Percentiles rank a stretch among this genome's conserved stretches.
phyloP scores from a whole-genome alignment of 2,329 filamentous ascomycete species.

The Fusarium sp. region DNA sequence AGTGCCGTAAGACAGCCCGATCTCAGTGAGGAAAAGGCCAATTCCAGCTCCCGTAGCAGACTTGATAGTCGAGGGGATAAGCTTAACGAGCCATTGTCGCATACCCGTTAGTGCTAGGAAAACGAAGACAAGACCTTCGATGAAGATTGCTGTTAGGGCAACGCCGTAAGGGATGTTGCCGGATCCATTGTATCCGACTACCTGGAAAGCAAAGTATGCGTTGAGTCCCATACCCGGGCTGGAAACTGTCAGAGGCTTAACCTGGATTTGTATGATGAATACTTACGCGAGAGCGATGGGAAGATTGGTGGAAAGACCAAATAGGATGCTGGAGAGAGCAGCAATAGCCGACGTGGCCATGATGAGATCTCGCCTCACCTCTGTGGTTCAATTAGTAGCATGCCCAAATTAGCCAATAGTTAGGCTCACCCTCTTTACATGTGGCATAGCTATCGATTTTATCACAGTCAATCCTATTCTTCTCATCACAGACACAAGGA shows the following conservation, averaged over 20 bases:
- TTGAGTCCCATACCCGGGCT: conserved; percentile 68
- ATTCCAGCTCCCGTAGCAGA: conserved; percentile 85
- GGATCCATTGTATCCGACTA: conserved; percentile 78
- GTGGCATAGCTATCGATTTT: conserved; percentile 60
- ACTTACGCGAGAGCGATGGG: too few relatives aligned
- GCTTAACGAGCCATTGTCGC: conserved; percentile 84
- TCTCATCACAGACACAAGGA: conserved; percentile 32
- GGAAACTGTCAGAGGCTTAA: too few relatives aligned
- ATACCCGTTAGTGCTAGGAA: conserved; percentile 81
- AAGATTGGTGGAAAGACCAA: too few relatives aligned
- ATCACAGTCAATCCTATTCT: conserved; percentile 57
- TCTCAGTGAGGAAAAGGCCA: conserved; percentile 79
- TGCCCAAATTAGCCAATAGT: too few relatives aligned
- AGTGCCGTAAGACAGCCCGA: conserved; percentile 78
- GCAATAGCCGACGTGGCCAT: too few relatives aligned
- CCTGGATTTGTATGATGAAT: too few relatives aligned
- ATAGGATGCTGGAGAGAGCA: too few relatives aligned
- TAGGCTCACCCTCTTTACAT: conserved; percentile 51
- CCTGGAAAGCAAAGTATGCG: conserved; percentile 79
- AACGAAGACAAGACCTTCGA: conserved; percentile 84
- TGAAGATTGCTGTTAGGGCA: conserved; percentile 83
- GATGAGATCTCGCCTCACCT: too few relatives aligned
- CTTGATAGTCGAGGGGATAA: conserved; percentile 83
- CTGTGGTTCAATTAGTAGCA: too few relatives aligned
- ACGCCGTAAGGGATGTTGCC: conserved; percentile 78